phyloP scores from a whole-genome alignment of 306 rosid species.

The Canavalia ensiformis region DNA sequence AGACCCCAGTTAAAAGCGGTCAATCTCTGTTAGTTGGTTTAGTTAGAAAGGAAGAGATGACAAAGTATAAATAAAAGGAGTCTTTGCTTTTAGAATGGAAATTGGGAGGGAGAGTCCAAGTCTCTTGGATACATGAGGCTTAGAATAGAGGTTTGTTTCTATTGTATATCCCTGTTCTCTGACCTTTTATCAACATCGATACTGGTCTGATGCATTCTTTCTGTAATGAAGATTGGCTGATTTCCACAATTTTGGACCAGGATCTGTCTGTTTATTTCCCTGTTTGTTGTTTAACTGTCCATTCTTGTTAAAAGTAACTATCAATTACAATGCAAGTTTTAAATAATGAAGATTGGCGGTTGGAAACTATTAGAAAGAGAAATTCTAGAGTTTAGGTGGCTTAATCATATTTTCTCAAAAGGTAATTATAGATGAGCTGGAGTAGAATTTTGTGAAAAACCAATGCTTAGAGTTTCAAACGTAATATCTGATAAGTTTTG shows the following conservation, averaged over 20 bases:
- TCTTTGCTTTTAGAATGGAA: not conserved
- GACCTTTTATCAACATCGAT: not conserved
- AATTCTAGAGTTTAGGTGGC: not conserved
- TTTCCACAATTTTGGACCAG: not conserved
- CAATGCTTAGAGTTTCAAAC: not conserved
- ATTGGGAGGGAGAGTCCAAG: not conserved
- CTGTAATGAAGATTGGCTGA: not conserved
- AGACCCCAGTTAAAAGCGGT: not conserved
- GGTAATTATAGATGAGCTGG: slow-evolving; percentile 16
- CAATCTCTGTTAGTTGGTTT: not conserved
- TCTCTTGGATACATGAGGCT: not conserved
- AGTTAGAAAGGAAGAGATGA: not conserved
- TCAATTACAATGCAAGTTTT: not conserved
- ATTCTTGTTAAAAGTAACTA: not conserved
- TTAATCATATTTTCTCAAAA: not conserved
- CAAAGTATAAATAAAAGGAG: not conserved
- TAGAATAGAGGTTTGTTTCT: not conserved
- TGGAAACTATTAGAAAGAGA: not conserved
- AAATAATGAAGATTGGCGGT: not conserved
- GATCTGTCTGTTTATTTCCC: not conserved
- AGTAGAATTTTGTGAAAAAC: not conserved
- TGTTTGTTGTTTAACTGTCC: not conserved
- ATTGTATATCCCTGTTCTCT: not conserved
- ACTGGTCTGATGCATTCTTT: slow-evolving; percentile 16
- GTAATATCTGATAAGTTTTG: not conserved